Base-by-base conservation (phyloP, 805 yeast species). In the Alloascoidea africana region DNA sequence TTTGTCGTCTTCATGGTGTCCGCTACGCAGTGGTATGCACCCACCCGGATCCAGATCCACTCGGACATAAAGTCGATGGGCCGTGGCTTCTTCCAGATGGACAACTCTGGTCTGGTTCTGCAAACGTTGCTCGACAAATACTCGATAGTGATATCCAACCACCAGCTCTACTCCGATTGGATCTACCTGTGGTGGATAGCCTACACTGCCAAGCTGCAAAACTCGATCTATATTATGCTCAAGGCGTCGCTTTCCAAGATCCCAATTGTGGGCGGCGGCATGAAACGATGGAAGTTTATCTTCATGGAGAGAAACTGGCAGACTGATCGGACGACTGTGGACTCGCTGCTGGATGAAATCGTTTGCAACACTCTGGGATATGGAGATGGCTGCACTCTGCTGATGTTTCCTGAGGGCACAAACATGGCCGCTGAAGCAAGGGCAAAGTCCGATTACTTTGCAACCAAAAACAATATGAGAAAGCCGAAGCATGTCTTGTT, bases 161-260 rank as follows among this genome's bases (percentile, higher is more conserved):
- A 89, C 56, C 96, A 87, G 58, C 78, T 89, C 16, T 89, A 89
- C 54, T 75, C 89, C 3, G 98, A 89, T 53, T 89, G 98, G 98
- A 65, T 81, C 6, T 86, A 72, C 48, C 46, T 85, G 39, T 89
- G 98, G 98, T 89, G 83, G 73, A 42, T 82, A 15, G 63, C 82
- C 0, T 80, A 83, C 52, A 67, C 86, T 4, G 70, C 84, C 8
- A 55, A 65, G n/a, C 55, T 76, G 34, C 71, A 77, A 4, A 80
- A 79, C 30, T 65, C 70, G 36, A 63, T 87, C 5, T 73, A 67
- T 46, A 85, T 89, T 41, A 69, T 85, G 42, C 63, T 87, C 54
- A 89, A 89, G 55, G 82, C 76, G 42, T 73, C 94, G 15, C 62
- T 87, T 36, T 64, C 62, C 35, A 62, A 57, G 14, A 58, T 87